Percentiles rank a stretch among this genome's conserved stretches.
These are phyloP conservation scores for Aspergillus ruber DNA, from an alignment of 2,329 filamentous ascomycete genomes.

Conservation along the genomic window DNA sequence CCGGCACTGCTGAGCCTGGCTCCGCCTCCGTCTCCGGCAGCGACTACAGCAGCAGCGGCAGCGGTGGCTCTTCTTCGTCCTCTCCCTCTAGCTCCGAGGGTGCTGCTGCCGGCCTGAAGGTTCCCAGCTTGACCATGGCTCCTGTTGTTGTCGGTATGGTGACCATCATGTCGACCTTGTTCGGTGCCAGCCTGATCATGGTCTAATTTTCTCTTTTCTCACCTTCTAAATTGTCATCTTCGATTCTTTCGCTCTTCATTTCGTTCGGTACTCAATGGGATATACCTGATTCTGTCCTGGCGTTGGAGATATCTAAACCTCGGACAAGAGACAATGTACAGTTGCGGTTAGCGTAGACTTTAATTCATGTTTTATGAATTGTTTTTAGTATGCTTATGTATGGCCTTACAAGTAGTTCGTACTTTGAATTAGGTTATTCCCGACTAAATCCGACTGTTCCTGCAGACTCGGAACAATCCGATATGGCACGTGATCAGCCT, in stretches of 20 bases:
- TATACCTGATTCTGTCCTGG: background rate
- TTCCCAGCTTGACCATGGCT: constrained; percentile 42
- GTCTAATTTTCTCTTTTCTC: constrained; percentile 19
- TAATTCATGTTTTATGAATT: constrained; percentile 7
- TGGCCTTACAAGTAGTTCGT: too few relatives aligned
- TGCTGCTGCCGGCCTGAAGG: constrained; percentile 40
- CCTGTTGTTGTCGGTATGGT: constrained; percentile 48
- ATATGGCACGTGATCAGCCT: too few relatives aligned
- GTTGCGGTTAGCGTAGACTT: constrained; percentile 9
- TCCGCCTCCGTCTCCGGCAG: constrained; percentile 34
- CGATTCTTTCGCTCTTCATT: constrained; percentile 1
- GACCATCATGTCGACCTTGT: constrained; percentile 47
- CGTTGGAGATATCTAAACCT: background rate
- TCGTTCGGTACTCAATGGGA: background rate
- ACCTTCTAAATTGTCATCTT: constrained; percentile 8
- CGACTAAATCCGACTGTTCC: too few relatives aligned
- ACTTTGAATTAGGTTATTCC: too few relatives aligned
- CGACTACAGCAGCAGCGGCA: constrained; percentile 1
- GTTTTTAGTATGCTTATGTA: background rate
- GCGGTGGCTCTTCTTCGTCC: constrained; percentile 6
- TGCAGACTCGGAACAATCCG: too few relatives aligned
- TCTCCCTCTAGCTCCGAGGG: constrained; percentile 29
- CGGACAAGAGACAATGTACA: constrained; percentile 8
- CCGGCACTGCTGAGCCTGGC: constrained; percentile 45
- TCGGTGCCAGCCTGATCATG: constrained; percentile 43